phyloP scores from a whole-genome alignment of 1,284 basidiomycete species.

The Rhodofomes roseus region DNA sequence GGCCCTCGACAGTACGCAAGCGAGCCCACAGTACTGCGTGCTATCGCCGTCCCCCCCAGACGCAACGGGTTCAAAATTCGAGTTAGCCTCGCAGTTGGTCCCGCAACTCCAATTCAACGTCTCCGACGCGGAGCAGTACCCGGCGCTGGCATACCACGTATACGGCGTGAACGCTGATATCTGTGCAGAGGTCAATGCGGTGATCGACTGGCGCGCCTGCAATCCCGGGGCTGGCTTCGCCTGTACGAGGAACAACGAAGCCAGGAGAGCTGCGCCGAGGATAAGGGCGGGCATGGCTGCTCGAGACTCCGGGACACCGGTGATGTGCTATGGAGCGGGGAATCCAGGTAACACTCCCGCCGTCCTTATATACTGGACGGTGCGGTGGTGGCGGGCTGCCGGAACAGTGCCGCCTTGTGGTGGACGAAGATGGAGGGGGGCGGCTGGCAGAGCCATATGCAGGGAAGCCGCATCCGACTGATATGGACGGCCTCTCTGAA shows the following conservation, averaged over 20 bases:
- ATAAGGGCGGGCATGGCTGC: constrained; percentile 1
- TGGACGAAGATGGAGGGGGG: neutral
- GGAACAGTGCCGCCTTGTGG: neutral
- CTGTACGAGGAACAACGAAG: neutral
- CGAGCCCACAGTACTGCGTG: constrained; percentile 47
- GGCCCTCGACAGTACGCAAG: too few relatives aligned
- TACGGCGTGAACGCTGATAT: constrained; percentile 36
- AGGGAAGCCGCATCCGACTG: neutral
- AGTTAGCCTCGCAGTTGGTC: constrained; percentile 41
- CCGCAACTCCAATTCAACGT: constrained; percentile 35
- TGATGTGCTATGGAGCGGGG: neutral
- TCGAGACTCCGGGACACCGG: neutral
- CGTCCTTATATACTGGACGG: neutral
- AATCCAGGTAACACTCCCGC: too few relatives aligned
- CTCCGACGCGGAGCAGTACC: constrained; percentile 30
- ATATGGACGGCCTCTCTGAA: neutral
- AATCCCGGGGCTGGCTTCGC: constrained; percentile 6
- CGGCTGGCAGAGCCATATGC: neutral
- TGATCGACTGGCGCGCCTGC: constrained; percentile 18
- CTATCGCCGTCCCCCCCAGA: constrained; percentile 55
- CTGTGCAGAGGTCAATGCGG: constrained; percentile 28
- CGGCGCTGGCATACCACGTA: constrained; percentile 35
- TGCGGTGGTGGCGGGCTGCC: neutral
- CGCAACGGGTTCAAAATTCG: constrained; percentile 52
- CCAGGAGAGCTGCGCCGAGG: constrained; percentile 6